Evolutionary conservation across 225 moss, liverwort and hornwort species (phyloP).

Genomic region (Bryum argenteum): DNA sequence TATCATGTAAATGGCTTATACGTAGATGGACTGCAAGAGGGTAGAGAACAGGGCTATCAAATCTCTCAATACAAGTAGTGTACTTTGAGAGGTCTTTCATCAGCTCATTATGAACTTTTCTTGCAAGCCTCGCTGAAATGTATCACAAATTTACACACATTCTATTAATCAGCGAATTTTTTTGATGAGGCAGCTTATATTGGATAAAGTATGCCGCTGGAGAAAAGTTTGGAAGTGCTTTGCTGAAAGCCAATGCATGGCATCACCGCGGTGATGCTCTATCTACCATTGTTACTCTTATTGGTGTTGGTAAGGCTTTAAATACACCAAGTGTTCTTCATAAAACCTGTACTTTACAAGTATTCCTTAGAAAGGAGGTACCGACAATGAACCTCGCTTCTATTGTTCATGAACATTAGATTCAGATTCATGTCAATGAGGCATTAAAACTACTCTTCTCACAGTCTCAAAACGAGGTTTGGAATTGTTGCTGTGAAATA

Average conservation of each 20-base stretch:
- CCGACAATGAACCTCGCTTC: too few species aligned
- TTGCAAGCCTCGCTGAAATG: neutral
- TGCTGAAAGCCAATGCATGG: slow-evolving; percentile 79
- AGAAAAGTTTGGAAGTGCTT: slow-evolving; percentile 66
- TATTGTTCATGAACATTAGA: too few species aligned
- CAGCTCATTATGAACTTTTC: neutral
- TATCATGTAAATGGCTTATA: too few species aligned
- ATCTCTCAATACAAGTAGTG: too few species aligned
- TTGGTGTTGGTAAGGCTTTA: slow-evolving; percentile 58
- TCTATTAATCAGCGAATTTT: neutral
- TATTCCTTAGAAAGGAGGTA: too few species aligned
- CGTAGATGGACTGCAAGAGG: neutral
- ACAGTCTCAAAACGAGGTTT: too few species aligned
- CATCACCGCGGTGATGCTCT: slow-evolving; percentile 76
- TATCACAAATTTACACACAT: too few species aligned
- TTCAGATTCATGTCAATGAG: too few species aligned
- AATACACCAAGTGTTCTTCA: too few species aligned
- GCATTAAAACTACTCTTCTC: too few species aligned
- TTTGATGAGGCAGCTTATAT: slow-evolving; percentile 45
- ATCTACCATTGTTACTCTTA: slow-evolving; percentile 73
- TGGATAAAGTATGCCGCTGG: slow-evolving; percentile 53
- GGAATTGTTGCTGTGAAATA: too few species aligned
- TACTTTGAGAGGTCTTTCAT: neutral
- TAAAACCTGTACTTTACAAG: too few species aligned
- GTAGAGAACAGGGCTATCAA: neutral